Evolutionary conservation across 177 flowering plant species (phyloP).

Genomic region (Vitis hybrid): DNA sequence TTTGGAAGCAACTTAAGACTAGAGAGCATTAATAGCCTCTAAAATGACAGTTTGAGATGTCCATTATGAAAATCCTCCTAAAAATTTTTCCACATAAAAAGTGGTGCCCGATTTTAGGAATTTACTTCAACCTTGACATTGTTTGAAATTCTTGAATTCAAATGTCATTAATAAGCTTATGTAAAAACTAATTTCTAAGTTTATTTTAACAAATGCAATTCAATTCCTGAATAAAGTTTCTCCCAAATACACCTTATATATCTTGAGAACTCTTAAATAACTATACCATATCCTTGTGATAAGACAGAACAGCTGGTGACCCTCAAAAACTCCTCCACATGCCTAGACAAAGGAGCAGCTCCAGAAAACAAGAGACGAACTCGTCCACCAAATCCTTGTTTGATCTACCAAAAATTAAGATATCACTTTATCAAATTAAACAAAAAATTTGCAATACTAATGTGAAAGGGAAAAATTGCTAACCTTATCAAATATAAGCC

Average conservation of each 20-base stretch:
- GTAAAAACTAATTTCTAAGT: no score
- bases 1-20: not conserved
- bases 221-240: no score
- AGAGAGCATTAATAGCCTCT: not conserved
- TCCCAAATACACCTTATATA: not conserved
- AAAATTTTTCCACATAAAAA: not conserved
- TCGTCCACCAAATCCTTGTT: conserved; percentile 80
- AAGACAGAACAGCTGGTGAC: conserved; percentile 64
- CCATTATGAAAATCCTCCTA: not conserved
- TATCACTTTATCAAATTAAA: not conserved
- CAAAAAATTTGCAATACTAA: not conserved
- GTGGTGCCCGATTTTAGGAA: no score
- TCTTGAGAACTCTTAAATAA: not conserved
- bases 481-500: conserved; percentile 81
- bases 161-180: no score
- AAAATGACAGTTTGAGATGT: not conserved
- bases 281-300: conserved; percentile 91
- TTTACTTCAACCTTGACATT: no score
- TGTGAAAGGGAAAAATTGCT: conserved; percentile 1
- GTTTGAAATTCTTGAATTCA: no score
- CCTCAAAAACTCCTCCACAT: conserved; percentile 88
- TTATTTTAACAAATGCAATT: no score
- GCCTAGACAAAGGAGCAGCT: conserved; percentile 89
- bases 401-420: conserved; percentile 42
- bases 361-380: conserved; percentile 80